Evolutionary conservation across 169 alveolate genomes (phyloP).

Genomic region (Pseudocohnilembus persalinus): DNA sequence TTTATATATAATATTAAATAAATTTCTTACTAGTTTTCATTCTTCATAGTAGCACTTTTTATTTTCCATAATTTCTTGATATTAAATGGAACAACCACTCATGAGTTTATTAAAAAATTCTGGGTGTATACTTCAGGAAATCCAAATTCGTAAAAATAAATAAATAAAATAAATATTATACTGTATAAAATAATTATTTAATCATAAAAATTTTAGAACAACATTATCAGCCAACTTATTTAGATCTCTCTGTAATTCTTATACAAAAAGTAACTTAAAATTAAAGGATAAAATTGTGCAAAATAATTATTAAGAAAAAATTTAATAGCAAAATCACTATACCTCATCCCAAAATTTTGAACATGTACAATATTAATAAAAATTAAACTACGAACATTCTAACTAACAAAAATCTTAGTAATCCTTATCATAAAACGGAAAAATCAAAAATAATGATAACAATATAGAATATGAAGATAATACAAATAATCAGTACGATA

Average conservation of each 20-base stretch:
- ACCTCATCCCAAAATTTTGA: too few relatives aligned
- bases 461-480: too few relatives aligned
- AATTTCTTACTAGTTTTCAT: conserved; percentile 3
- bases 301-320: background rate
- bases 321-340: background rate
- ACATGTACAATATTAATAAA: too few relatives aligned
- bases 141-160: conserved; percentile 4
- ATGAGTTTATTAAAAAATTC: conserved; percentile 34
- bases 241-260: background rate
- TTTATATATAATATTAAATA: background rate
- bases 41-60: conserved; percentile 31
- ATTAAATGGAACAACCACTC: conserved; percentile 24
- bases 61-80: conserved; percentile 35
- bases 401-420: too few relatives aligned
- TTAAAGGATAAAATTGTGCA: background rate
- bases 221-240: too few relatives aligned
- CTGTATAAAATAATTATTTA: too few relatives aligned
- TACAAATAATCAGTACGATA: too few relatives aligned
- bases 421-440: too few relatives aligned
- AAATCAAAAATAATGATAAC: too few relatives aligned
- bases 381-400: too few relatives aligned
- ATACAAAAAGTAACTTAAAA: background rate
- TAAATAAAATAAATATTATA: too few relatives aligned
- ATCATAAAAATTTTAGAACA: too few relatives aligned
- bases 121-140: conserved; percentile 8